Evolutionary conservation across 2,329 filamentous ascomycete species (phyloP), one percentile per base, ranked within the genome.

Genomic region (Talaromyces islandicus): DNA sequence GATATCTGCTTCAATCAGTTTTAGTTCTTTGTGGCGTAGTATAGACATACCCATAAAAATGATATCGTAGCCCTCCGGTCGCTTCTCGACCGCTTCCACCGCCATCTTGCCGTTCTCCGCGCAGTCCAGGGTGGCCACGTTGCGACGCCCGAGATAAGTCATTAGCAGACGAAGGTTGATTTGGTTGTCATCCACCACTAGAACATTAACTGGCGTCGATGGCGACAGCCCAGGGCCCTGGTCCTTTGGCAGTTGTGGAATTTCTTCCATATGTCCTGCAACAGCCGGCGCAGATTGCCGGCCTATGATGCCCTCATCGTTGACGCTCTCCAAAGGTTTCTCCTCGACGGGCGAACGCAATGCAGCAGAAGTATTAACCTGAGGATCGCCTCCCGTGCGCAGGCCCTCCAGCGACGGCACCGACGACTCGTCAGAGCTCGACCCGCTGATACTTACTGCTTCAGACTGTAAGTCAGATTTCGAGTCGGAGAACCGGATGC

Each of bases 161-260:
- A 77, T 69, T 65, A 79, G 73, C 12, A 79, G 66, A 19, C 73
- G 76, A 10, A 78, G 70, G 46, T 80, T 79, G 60, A 80, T 79
- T 1, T 68, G 65, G 61, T 80, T 80, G 62, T 80, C 77, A 51
- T 80, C 77, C 4, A 80, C 77, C 0, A 80, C 73, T 0, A 79
- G 69, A 2, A 80, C 67, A 11, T 69, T 68, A 2, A 72, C 60
- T 5, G 60, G 50, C 7, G 19, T 46, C 7, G 52, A 46, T 25
- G 61, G 61, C 6, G 54, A 53, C 14, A 41, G 48, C 27, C 29
- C 25, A 12, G 53, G 41, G 48, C 17, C 38, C 41, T 50, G 50
- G 4, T 21, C 35, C 29, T 60, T 52, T 1, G 51, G 52, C 2
- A 54, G 35, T 3, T 48, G 17, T 48, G 27, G 27, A 19, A 53